A percentile compares a stretch with the other conserved stretches of the same genome.
These are phyloP conservation scores for Fusarium anguioides DNA, from an alignment of 2,329 filamentous ascomycete genomes.

Conservation along the genomic window DNA sequence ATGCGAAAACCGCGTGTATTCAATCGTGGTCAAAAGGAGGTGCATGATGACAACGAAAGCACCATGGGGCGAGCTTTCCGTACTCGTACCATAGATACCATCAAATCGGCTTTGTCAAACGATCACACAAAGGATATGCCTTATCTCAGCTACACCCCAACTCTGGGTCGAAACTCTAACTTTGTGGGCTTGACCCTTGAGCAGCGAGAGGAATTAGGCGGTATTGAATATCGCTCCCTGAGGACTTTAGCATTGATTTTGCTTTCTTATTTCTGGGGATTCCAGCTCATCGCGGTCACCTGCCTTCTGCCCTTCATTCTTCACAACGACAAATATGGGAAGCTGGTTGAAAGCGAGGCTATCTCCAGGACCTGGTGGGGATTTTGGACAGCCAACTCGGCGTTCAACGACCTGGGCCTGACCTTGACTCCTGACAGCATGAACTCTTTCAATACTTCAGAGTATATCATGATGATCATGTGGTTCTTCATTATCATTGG, in stretches of 20 bases:
- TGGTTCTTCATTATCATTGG: constrained; percentile 92
- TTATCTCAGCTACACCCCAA: constrained; percentile 94
- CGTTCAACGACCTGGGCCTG: constrained; percentile 96
- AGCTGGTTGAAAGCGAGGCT: constrained; percentile 70
- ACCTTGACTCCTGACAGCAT: constrained; percentile 95
- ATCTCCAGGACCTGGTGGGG: constrained; percentile 87
- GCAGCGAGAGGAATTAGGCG: constrained; percentile 93
- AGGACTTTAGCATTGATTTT: constrained; percentile 86
- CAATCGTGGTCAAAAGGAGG: constrained; percentile 52
- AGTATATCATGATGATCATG: constrained; percentile 80
- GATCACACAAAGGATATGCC: constrained; percentile 74
- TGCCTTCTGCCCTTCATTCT: constrained; percentile 85
- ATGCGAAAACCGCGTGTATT: constrained; percentile 57
- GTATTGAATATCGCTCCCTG: constrained; percentile 93
- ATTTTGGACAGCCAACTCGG: constrained; percentile 86
- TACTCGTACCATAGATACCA: constrained; percentile 66
- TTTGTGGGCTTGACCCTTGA: constrained; percentile 90
- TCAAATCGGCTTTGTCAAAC: constrained; percentile 67
- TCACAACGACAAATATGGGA: constrained; percentile 69
- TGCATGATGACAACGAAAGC: constrained; percentile 52
- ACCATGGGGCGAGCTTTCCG: constrained; percentile 45
- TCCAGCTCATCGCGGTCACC: constrained; percentile 80
- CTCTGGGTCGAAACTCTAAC: constrained; percentile 90
- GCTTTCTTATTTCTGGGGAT: constrained; percentile 83
- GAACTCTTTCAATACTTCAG: constrained; percentile 83